phyloP scores from a whole-genome alignment of 345 rosid genomes.

The Salix arbutifolia region DNA sequence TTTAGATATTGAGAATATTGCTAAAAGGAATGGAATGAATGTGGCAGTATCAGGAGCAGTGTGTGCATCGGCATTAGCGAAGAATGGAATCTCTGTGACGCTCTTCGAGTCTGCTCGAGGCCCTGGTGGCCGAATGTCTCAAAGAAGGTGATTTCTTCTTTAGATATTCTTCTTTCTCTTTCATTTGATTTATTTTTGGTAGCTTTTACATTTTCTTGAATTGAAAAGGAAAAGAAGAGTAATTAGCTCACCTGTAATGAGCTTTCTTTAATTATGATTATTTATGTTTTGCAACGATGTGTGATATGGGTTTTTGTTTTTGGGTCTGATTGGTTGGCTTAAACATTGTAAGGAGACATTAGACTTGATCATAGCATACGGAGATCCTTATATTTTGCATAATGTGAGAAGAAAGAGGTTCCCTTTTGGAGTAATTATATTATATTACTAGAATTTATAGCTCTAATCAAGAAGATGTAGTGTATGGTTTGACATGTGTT shows the following conservation, averaged over 20 bases:
- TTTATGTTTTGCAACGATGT: neutral
- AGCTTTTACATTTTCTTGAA: neutral
- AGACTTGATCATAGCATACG: no score
- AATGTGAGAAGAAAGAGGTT: no score
- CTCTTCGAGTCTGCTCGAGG: conserved; percentile 78
- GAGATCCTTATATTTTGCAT: no score
- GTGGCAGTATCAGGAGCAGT: conserved; percentile 71
- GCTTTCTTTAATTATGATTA: neutral
- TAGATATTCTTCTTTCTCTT: neutral
- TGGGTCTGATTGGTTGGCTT: no score
- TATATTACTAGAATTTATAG: no score
- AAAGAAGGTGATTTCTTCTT: conserved; percentile 52
- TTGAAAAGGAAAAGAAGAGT: neutral
- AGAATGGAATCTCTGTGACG: conserved; percentile 65
- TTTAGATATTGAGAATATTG: neutral
- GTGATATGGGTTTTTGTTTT: no score
- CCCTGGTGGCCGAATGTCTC: conserved; percentile 90
- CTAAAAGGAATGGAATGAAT: neutral
- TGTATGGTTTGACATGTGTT: no score
- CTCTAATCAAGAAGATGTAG: no score
- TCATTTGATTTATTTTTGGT: neutral
- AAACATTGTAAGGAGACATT: no score
- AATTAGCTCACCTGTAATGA: neutral
- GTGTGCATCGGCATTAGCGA: conserved; percentile 77
- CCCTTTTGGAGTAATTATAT: no score